phyloP scores from a whole-genome alignment of 108 stramenopile species.

The Conticribra weissflogii region DNA sequence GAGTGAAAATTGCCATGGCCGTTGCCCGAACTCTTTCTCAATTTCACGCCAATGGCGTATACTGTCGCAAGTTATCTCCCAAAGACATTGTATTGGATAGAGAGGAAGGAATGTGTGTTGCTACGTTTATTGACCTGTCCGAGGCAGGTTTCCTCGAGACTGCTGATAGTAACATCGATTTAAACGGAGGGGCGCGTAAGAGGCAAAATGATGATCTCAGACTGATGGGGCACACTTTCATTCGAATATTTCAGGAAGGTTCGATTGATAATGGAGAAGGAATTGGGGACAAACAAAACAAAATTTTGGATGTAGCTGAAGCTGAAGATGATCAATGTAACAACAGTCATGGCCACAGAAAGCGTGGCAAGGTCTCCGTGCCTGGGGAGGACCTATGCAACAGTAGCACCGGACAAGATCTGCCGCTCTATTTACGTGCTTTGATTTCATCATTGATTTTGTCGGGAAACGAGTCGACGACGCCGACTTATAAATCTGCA shows the following conservation, averaged over 20 bases:
- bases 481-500: background rate
- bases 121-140: background rate
- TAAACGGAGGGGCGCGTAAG: background rate
- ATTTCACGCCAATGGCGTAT: conserved; percentile 5
- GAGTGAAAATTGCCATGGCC: conserved; percentile 7
- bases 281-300: too few species aligned
- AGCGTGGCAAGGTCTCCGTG: too few species aligned
- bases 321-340: too few species aligned
- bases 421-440: conserved; percentile 14
- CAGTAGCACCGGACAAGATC: too few species aligned
- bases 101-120: background rate
- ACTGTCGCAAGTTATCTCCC: background rate
- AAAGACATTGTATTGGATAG: conserved; percentile 7
- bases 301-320: too few species aligned
- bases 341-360: too few species aligned
- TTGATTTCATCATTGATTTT: conserved; percentile 15
- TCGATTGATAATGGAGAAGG: too few species aligned
- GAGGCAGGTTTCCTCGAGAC: background rate
- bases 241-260: too few species aligned
- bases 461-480: background rate
- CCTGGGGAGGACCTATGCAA: too few species aligned
- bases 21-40: conserved; percentile 4
- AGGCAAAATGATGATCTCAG: background rate
- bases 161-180: background rate
- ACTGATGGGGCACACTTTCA: background rate